Evolutionary conservation across 306 rosid genomes (phyloP), one percentile per base, ranked within the genome.

Genomic region (Trifolium pratense): DNA sequence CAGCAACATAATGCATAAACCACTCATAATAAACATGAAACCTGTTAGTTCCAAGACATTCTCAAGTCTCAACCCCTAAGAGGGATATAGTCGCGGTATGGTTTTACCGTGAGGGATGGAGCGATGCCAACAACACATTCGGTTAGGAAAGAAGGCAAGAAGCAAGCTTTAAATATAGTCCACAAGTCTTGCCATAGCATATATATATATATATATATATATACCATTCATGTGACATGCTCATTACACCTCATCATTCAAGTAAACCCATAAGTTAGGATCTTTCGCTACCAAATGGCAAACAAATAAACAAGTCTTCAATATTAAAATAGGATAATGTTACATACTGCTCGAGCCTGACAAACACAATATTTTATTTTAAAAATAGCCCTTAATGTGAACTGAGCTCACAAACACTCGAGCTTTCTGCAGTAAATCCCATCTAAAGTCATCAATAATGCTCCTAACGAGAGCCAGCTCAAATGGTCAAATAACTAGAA

Each of bases 381-480:
- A 66, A 73, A 66, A 16, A 55, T 16, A 57, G 12, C 17, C 23
- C 29, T 67, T 13, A 70, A 49, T 60, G 15, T 68, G 68, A 68
- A 40, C 77, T 42, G 42, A 51, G 66, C 62, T 43, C 31, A 39
- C 17, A 68, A 74, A 74, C 26, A 57, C 26, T 70, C 15, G 4
- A 64, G 55, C 10, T 55, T 78, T 55, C 53, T 21, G 77, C 74
- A 56, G 68, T 40, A 55, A 34, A 78, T 71, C 62, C 61, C 74
- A 72, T 65, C 9, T 81, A 76, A 62, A 68, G 80, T 83, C 62
- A 70, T 69, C 57, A 43, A 57, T 48, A 52, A 66, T 61, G 60
- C 81, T 83, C 74, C 60, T 18, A 73, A 63, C 40, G 77, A 75
- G 77, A 37, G 62, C 73, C 69, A 70, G 70, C 78, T 71, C 57